phyloP scores from a whole-genome alignment of 371 early-diverging fungal genomes.

The Mucor piriformis region DNA sequence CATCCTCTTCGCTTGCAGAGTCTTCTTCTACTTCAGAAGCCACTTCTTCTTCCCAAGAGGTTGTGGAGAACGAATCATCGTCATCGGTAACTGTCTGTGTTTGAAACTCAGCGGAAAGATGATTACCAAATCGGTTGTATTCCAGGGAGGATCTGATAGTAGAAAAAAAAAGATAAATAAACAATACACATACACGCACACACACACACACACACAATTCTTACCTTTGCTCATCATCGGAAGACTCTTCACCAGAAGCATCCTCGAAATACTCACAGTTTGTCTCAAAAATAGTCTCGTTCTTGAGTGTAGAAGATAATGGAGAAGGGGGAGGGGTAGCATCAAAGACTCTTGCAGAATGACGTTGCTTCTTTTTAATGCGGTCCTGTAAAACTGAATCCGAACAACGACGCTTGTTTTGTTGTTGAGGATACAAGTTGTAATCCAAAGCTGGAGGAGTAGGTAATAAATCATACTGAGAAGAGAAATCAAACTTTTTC shows the following conservation, averaged over 20 bases:
- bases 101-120: constrained; percentile 8
- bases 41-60: constrained; percentile 13
- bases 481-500: background rate
- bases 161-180: background rate
- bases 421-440: constrained; percentile 1
- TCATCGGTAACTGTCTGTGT: constrained; percentile 2
- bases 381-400: constrained; percentile 28
- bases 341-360: background rate
- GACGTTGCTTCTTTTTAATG: constrained; percentile 22
- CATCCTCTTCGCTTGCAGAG: constrained; percentile 3
- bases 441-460: constrained; percentile 15
- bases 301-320: background rate
- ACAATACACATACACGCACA: background rate
- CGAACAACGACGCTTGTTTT: constrained; percentile 27
- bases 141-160: constrained; percentile 12
- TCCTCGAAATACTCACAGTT: constrained; percentile 18
- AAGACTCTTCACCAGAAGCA: constrained; percentile 21
- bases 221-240: constrained; percentile 13
- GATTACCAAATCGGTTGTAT: constrained; percentile 11
- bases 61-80: constrained; percentile 10
- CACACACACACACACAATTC: background rate
- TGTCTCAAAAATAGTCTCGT: constrained; percentile 7
- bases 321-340: constrained; percentile 9
- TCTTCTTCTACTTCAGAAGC: background rate
- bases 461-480: background rate